phyloP scores from a whole-genome alignment of 768 basidiomycete genomes.

The Crucibulum laeve region DNA sequence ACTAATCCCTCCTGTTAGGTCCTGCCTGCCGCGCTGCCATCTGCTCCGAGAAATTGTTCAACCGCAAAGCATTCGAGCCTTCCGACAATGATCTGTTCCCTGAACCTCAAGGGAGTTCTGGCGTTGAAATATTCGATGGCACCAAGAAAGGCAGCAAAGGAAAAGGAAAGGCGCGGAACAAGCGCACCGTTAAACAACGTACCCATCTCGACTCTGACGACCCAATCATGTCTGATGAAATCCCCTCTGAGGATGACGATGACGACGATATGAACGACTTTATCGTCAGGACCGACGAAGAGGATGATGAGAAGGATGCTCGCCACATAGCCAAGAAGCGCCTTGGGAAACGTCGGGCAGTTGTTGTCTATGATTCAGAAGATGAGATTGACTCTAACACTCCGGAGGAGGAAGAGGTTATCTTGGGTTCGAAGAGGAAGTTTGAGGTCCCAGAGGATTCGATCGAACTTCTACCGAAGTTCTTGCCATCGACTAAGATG shows the following conservation, averaged over 20 bases:
- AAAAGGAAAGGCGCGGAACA: constrained; percentile 20
- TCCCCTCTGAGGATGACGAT: constrained; percentile 28
- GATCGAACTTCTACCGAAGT: constrained; percentile 45
- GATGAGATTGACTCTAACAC: constrained; percentile 31
- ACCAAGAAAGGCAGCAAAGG: constrained; percentile 22
- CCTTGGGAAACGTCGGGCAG: constrained; percentile 29
- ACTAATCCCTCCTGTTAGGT: constrained; percentile 24
- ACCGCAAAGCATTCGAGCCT: constrained; percentile 57
- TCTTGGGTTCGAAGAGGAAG: constrained; percentile 30
- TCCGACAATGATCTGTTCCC: constrained; percentile 37
- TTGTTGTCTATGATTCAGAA: constrained; percentile 40
- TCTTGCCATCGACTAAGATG: constrained; percentile 74
- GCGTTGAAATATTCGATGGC: constrained; percentile 25
- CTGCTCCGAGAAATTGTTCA: constrained; percentile 43
- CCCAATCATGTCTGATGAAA: constrained; percentile 20
- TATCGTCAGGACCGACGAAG: constrained; percentile 48
- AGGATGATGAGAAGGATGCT: constrained; percentile 49
- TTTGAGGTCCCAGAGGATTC: constrained; percentile 21
- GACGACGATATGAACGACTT: constrained; percentile 47
- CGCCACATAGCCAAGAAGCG: constrained; percentile 32
- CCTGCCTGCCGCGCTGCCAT: constrained; percentile 60
- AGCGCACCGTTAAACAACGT: constrained; percentile 11
- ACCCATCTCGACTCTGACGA: constrained; percentile 21
- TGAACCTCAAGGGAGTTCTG: constrained; percentile 17
- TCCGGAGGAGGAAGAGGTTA: constrained; percentile 36